Percentiles rank a stretch among this genome's conserved stretches.
phyloP scores from a whole-genome alignment of 495 filamentous ascomycete species.

The Apodospora peruviana region DNA sequence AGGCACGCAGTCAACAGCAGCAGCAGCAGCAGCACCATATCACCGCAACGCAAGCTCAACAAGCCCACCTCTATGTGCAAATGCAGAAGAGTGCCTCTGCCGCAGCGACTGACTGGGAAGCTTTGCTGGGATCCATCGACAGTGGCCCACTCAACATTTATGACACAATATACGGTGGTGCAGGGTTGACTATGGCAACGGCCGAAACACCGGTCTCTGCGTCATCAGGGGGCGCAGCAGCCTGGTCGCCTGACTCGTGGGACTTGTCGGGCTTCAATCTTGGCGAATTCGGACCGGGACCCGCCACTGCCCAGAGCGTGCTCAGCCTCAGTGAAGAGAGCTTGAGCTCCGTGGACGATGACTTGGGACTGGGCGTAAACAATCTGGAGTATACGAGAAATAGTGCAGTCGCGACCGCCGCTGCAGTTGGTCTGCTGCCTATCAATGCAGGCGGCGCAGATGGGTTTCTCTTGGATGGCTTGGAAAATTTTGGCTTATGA shows the following conservation, averaged over 20 bases:
- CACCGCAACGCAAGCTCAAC: slow-evolving; percentile 2
- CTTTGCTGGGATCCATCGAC: slow-evolving; percentile 70
- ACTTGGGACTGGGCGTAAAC: slow-evolving; percentile 30
- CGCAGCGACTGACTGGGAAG: slow-evolving; percentile 71
- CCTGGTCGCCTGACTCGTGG: slow-evolving; percentile 54
- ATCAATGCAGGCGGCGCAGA: not conserved
- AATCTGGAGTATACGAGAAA: slow-evolving; percentile 24
- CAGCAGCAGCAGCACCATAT: slow-evolving; percentile 15
- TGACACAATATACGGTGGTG: slow-evolving; percentile 76
- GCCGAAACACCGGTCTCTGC: slow-evolving; percentile 31
- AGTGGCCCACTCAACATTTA: slow-evolving; percentile 74
- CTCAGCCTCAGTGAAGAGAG: slow-evolving; percentile 75
- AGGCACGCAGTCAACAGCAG: slow-evolving; percentile 27
- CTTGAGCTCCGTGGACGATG: slow-evolving; percentile 51
- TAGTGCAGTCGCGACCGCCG: not conserved
- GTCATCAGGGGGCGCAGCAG: slow-evolving; percentile 27
- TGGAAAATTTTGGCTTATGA: slow-evolving; percentile 7
- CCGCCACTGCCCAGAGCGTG: slow-evolving; percentile 57
- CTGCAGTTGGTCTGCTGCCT: not conserved
- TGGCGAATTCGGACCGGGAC: slow-evolving; percentile 33
- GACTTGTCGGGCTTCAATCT: slow-evolving; percentile 44
- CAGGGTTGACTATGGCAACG: slow-evolving; percentile 33
- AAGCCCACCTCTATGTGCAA: slow-evolving; percentile 19
- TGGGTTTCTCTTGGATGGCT: slow-evolving; percentile 10
- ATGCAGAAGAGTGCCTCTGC: slow-evolving; percentile 20